Conservation (phyloP, 169 alveolate genomes). For the Plasmodium relictum region DNA sequence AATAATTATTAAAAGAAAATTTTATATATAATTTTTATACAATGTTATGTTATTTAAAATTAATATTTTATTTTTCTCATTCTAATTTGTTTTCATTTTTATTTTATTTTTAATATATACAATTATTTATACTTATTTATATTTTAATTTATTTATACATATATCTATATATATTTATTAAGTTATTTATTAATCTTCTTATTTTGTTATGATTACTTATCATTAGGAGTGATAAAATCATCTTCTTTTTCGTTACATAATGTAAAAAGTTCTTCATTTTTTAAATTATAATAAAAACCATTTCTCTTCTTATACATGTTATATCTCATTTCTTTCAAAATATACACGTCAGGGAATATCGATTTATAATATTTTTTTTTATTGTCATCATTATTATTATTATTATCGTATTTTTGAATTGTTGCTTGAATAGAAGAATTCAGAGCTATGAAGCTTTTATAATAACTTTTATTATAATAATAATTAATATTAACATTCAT, state of each 20-base stretch:
- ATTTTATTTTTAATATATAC: background rate
- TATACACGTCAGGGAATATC: constrained; percentile 37
- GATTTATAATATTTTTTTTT: background rate
- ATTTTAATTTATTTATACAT: background rate
- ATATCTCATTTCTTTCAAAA: constrained; percentile 15
- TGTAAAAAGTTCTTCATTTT: background rate
- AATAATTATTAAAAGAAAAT: background rate
- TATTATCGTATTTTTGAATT: constrained; percentile 17
- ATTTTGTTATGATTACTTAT: background rate
- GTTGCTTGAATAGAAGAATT: constrained; percentile 49
- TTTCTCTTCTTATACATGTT: background rate
- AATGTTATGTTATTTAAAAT: background rate
- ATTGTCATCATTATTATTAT: background rate
- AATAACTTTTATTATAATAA: constrained; percentile 51
- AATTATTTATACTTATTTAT: background rate
- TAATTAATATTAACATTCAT: constrained; percentile 41
- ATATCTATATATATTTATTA: background rate
- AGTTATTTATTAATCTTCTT: no score
- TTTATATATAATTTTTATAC: background rate
- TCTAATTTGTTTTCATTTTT: background rate
- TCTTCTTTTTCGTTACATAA: background rate
- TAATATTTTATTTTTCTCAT: background rate
- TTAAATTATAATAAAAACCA: constrained; percentile 37
- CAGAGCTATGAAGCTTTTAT: constrained; percentile 29
- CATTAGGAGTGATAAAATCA: background rate